Evolutionary conservation across 2,329 filamentous ascomycete species (phyloP), one percentile per base, ranked within the genome.

Genomic region (Aspergillus ruber): DNA sequence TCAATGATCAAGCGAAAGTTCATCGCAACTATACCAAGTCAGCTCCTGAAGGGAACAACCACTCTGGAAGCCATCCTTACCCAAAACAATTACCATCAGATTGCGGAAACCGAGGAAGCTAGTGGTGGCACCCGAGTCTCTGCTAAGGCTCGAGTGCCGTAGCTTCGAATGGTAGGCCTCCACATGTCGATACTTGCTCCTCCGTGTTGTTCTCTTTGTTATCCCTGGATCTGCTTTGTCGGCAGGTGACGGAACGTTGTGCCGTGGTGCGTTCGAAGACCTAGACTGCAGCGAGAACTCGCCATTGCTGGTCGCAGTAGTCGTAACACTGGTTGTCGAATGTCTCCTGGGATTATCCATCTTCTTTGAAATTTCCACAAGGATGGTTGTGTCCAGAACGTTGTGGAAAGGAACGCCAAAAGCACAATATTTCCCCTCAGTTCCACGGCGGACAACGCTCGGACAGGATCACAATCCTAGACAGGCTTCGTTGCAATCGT

Each of bases 61-160:
- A 27, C 44, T 45, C 10, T 6, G 15, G 21, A 33, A 17, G 15
- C 25, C 39, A 42, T 58, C 78, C 78, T 53, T 78, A 93, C 88
- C 83, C 51, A 95, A 72, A 33, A 96, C 88, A 61, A 97, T 84
- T 35, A 95, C 87, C 88, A 96, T 95, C 53, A 98, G 79, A 65
- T 98, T 98, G 50, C 91, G 79, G 65, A 98, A 97, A 0, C 93
- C 93, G 13, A 95, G 73, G 64, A 96, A 97, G 66, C 88, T 95
- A 18, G 90, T 88, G 2, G 83, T 75, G 9, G 74, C 74, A 41
- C 80, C 71, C 2, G 88, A 81, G 65, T 97, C 93, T 60, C 90
- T 86, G 70, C 89, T 95, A 42, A 97, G 76, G 59, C 86, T 90
- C 20, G 91, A 95, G 6, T 86, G 82, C 49, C 82, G 81, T 33